These are phyloP conservation scores for Alternaria triticina DNA, from an alignment of 2,329 filamentous ascomycete species.

Conservation along the genomic window DNA sequence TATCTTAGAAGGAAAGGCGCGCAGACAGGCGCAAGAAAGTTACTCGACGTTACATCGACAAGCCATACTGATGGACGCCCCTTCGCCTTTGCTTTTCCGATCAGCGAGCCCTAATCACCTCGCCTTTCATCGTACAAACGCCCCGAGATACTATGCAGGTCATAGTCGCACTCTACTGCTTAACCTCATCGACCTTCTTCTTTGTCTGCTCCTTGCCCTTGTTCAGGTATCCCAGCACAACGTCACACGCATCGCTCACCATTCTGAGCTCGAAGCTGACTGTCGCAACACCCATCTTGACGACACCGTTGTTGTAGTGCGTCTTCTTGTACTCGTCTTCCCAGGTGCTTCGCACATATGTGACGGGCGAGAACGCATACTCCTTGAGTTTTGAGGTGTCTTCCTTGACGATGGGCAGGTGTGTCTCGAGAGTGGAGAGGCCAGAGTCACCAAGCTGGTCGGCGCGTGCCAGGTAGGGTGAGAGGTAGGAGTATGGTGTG, in stretches of 20 bases:
- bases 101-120: neutral
- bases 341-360: conserved; percentile 47
- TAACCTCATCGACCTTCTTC: conserved; percentile 45
- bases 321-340: conserved; percentile 51
- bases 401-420: conserved; percentile 56
- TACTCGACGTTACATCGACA: neutral
- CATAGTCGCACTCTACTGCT: conserved; percentile 31
- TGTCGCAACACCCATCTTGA: conserved; percentile 46
- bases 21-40: neutral
- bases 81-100: conserved; percentile 7
- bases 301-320: conserved; percentile 40
- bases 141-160: neutral
- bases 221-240: conserved; percentile 39
- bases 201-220: conserved; percentile 42
- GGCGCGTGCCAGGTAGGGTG: conserved; percentile 82
- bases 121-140: neutral
- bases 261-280: conserved; percentile 51
- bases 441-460: conserved; percentile 61
- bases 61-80: neutral
- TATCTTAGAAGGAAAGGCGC: conserved; percentile 5
- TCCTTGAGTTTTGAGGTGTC: conserved; percentile 53
- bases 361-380: conserved; percentile 41
- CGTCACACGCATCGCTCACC: conserved; percentile 39
- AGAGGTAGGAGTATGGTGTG: conserved; percentile 80
- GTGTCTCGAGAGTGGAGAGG: conserved; percentile 45